A percentile compares a stretch with the other conserved stretches of the same genome.
These are phyloP conservation scores for Harringtonia lauricola DNA, from an alignment of 2,329 filamentous ascomycete genomes.

Conservation along the genomic window DNA sequence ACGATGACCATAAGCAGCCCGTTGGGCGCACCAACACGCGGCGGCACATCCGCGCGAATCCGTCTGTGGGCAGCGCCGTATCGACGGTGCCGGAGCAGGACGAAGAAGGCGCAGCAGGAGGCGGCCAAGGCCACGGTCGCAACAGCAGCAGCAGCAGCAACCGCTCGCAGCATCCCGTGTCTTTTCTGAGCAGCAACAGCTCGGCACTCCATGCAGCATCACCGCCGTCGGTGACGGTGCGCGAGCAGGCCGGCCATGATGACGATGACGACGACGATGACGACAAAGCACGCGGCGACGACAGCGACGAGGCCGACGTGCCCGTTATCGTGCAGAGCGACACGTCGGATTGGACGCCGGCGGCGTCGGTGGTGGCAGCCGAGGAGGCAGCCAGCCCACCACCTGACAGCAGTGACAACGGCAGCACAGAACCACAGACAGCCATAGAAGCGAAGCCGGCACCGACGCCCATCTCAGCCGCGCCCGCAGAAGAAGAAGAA, in stretches of 20 bases:
- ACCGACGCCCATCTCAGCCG: too few relatives aligned
- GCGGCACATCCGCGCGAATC: constrained; percentile 69
- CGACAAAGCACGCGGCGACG: constrained; percentile 15
- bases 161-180: neutral
- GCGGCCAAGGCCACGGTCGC: neutral
- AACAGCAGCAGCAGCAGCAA: neutral
- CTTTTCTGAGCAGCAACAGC: neutral
- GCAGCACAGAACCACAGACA: constrained; percentile 11
- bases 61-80: constrained; percentile 67
- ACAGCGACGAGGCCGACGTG: constrained; percentile 22
- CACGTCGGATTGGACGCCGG: neutral
- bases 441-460: too few relatives aligned
- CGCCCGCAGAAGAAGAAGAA: constrained; percentile 13
- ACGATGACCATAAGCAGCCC: constrained; percentile 41
- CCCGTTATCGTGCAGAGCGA: constrained; percentile 29
- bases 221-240: constrained; percentile 23
- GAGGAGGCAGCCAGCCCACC: neutral
- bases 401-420: neutral
- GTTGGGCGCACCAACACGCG: constrained; percentile 61
- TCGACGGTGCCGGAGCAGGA: constrained; percentile 74
- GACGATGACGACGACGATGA: constrained; percentile 24
- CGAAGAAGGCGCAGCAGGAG: too few relatives aligned
- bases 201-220: neutral
- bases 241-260: constrained; percentile 46
- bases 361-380: neutral